Evolutionary conservation across 169 alveolate species (phyloP).

Genomic region (Cryptosporidium viatorum): DNA sequence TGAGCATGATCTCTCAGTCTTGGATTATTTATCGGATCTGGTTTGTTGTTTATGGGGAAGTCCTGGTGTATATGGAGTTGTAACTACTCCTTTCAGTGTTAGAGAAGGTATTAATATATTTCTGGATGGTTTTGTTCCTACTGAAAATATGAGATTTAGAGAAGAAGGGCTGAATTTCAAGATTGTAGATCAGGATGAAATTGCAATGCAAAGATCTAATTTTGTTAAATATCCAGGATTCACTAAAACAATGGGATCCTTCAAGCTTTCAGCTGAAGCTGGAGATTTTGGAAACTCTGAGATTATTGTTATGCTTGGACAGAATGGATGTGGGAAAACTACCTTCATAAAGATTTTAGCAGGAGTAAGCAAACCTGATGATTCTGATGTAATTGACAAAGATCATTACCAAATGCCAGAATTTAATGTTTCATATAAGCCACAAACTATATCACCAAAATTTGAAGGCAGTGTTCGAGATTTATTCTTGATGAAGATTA

Average conservation of each 20-base stretch:
- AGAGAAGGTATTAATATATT: slow-evolving; percentile 98
- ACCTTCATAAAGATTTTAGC: slow-evolving; percentile 97
- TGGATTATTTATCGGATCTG: slow-evolving; percentile 98
- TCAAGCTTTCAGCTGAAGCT: slow-evolving; percentile 79
- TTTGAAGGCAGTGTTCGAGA: slow-evolving; percentile 97
- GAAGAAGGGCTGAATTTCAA: slow-evolving; percentile 95
- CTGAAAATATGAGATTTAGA: slow-evolving; percentile 99
- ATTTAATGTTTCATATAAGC: slow-evolving; percentile 95
- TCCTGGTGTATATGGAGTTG: slow-evolving; percentile 99
- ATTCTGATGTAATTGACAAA: slow-evolving; percentile 82
- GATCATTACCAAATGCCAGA: slow-evolving; percentile 86
- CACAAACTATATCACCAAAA: slow-evolving; percentile 97
- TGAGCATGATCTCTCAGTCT: slow-evolving; percentile 99
- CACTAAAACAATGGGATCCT: slow-evolving; percentile 78
- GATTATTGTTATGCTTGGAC: slow-evolving; percentile 97
- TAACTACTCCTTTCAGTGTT: slow-evolving; percentile 99
- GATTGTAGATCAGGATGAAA: slow-evolving; percentile 81
- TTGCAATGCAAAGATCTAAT: slow-evolving; percentile 48
- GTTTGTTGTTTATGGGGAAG: slow-evolving; percentile 99
- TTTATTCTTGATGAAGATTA: slow-evolving; percentile 90
- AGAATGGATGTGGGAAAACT: slow-evolving; percentile 99
- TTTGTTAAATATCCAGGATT: slow-evolving; percentile 83
- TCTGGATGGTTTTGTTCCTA: slow-evolving; percentile 98
- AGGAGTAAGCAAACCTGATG: slow-evolving; percentile 94
- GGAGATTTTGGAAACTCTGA: slow-evolving; percentile 96